These are phyloP conservation scores for Cicer chorassanicum DNA, from an alignment of 306 rosid genomes.

Conservation along the genomic window DNA sequence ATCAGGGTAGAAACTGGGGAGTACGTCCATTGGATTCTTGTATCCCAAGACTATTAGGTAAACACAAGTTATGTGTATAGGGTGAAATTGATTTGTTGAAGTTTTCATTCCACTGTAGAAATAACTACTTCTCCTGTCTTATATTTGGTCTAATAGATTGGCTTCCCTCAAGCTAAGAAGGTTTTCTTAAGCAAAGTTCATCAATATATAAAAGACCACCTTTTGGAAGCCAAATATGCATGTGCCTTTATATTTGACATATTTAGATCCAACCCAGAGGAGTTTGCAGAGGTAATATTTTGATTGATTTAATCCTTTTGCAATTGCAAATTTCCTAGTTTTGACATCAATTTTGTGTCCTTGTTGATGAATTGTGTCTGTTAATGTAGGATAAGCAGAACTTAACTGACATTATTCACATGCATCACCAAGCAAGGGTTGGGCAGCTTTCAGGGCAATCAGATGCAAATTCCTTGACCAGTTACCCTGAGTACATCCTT, in stretches of 20 bases:
- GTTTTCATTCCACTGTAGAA: constrained; percentile 40
- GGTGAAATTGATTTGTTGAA: constrained; percentile 36
- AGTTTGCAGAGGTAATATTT: constrained; percentile 75
- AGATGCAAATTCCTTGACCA: constrained; percentile 69
- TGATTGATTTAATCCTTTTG: constrained; percentile 35
- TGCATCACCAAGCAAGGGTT: constrained; percentile 77
- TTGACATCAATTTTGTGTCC: constrained; percentile 36
- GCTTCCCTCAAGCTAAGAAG: constrained; percentile 79
- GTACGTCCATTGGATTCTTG: constrained; percentile 1
- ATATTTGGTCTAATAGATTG: constrained; percentile 63
- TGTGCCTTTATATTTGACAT: constrained; percentile 79
- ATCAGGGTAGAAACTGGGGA: constrained; percentile 18
- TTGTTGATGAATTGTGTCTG: constrained; percentile 40
- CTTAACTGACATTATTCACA: constrained; percentile 83
- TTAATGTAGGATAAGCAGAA: constrained; percentile 76
- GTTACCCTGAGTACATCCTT: constrained; percentile 82
- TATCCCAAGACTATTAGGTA: background rate
- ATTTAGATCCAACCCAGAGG: constrained; percentile 59
- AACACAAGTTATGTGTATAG: constrained; percentile 18
- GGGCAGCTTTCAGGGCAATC: constrained; percentile 67
- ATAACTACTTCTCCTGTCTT: constrained; percentile 42
- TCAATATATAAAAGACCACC: constrained; percentile 79
- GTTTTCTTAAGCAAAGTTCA: constrained; percentile 83
- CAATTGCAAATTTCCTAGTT: constrained; percentile 34
- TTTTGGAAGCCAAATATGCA: constrained; percentile 87